These are phyloP conservation scores for Penicillium arizonense DNA, from an alignment of 495 filamentous ascomycete genomes.

Conservation along the genomic window DNA sequence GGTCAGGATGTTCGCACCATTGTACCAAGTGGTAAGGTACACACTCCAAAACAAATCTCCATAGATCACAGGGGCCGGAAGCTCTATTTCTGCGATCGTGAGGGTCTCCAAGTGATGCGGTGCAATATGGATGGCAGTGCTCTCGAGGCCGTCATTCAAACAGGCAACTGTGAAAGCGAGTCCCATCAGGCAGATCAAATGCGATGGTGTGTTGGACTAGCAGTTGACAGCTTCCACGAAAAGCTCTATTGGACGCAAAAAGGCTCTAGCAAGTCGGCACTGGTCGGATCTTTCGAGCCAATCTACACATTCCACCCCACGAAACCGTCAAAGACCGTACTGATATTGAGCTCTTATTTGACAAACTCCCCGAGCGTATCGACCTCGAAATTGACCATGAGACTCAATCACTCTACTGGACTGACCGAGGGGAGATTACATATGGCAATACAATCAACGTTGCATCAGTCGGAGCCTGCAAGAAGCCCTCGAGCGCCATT, in stretches of 20 bases:
- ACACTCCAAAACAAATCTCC: not conserved
- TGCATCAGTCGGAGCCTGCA: not conserved
- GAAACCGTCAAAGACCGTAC: not conserved
- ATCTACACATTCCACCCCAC: not conserved
- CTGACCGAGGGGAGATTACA: not conserved
- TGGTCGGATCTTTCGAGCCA: not conserved
- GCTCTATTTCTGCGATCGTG: not conserved
- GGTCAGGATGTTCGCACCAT: not conserved
- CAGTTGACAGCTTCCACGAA: not conserved
- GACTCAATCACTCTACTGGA: not conserved
- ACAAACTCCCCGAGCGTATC: not conserved
- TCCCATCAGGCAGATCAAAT: not conserved
- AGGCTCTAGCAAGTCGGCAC: not conserved
- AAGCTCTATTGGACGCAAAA: not conserved
- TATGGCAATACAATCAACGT: not conserved
- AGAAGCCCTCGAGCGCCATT: not conserved
- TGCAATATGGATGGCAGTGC: not conserved
- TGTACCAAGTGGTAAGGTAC: not conserved
- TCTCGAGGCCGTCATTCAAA: not conserved
- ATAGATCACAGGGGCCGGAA: not conserved
- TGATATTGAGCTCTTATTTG: not conserved
- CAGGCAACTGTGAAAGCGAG: not conserved
- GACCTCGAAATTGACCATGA: not conserved
- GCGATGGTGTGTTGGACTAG: not conserved
- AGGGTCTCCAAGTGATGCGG: not conserved